Percentiles rank a stretch among this genome's conserved stretches.
Evolutionary conservation across 805 yeast species (phyloP).

Genomic region (Pichia ethanolica): DNA sequence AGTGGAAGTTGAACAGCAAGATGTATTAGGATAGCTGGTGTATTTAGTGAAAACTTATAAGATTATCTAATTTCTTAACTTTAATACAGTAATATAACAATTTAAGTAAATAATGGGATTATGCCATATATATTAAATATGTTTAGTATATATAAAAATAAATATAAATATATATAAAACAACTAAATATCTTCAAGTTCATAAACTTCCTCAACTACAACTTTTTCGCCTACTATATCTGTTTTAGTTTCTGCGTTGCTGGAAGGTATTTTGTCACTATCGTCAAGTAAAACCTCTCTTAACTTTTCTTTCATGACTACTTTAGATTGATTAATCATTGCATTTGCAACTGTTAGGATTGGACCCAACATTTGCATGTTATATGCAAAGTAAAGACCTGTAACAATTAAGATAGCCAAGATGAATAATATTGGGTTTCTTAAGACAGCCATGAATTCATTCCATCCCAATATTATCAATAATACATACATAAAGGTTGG

Average conservation of each 20-base stretch:
- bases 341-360: conserved; percentile 48
- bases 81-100: too few relatives aligned
- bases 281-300: conserved; percentile 52
- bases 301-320: conserved; percentile 52
- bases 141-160: too few relatives aligned
- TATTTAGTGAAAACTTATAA: too few relatives aligned
- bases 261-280: conserved; percentile 14
- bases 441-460: conserved; percentile 82
- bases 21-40: background rate
- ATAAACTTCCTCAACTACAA: conserved; percentile 3
- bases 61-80: too few relatives aligned
- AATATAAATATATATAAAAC: background rate
- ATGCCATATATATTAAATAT: too few relatives aligned
- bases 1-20: conserved; percentile 11
- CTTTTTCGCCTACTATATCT: background rate
- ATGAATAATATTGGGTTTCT: conserved; percentile 81
- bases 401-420: conserved; percentile 47
- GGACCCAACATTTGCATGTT: conserved; percentile 72
- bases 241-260: background rate
- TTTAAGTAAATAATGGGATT: too few relatives aligned
- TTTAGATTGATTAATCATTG: conserved; percentile 50
- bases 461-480: conserved; percentile 83
- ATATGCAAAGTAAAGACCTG: conserved; percentile 60
- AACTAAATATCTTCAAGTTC: conserved; percentile 11
- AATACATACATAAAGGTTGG: conserved; percentile 77